Evolutionary conservation across 345 rosid genomes (phyloP).

Genomic region (Bruguiera sexangula): DNA sequence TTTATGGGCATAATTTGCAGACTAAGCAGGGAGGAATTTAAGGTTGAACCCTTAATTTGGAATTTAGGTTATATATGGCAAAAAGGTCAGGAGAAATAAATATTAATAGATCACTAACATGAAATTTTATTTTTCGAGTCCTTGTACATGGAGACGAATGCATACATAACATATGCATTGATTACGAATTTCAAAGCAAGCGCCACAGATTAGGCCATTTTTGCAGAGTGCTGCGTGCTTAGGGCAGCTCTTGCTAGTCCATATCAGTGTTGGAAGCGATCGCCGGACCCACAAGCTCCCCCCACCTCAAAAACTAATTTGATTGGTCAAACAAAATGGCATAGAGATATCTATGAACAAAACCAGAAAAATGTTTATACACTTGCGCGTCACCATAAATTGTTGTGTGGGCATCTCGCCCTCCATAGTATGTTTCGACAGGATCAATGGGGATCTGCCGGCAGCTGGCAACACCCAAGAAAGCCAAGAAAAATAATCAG

Average conservation of each 20-base stretch:
- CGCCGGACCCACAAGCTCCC: conserved; percentile 73
- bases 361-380: not conserved
- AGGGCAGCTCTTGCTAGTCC: conserved; percentile 57
- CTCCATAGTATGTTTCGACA: not conserved
- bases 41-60: too few relatives aligned
- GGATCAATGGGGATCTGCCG: not conserved
- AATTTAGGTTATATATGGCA: too few relatives aligned
- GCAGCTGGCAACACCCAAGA: not conserved
- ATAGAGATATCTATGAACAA: too few relatives aligned
- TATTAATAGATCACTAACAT: too few relatives aligned
- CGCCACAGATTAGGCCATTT: conserved; percentile 56
- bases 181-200: conserved; percentile 43
- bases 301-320: conserved; percentile 22
- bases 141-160: too few relatives aligned
- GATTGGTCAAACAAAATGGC: too few relatives aligned
- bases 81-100: too few relatives aligned
- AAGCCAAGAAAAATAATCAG: not conserved
- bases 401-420: conserved; percentile 47
- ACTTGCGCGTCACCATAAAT: conserved; percentile 52
- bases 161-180: too few relatives aligned
- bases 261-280: conserved; percentile 56
- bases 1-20: too few relatives aligned
- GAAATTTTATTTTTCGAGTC: too few relatives aligned
- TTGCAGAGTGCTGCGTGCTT: conserved; percentile 60
- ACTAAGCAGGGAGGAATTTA: too few relatives aligned